Evolutionary conservation across 2,329 filamentous ascomycete genomes (phyloP).

Genomic region (Clonostachys solani): DNA sequence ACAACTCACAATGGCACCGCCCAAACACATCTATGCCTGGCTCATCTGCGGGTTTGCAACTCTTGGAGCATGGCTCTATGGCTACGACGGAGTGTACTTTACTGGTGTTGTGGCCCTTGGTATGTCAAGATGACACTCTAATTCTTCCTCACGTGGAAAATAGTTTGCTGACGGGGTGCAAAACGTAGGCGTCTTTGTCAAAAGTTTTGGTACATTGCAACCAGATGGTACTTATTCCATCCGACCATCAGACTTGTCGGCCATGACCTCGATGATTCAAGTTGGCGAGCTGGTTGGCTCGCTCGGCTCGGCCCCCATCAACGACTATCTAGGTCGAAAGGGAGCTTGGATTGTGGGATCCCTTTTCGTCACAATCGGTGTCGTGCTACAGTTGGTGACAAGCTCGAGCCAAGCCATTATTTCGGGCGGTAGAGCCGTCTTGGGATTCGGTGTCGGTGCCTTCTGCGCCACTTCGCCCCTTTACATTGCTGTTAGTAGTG

Average conservation of each 20-base stretch:
- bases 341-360: conserved; percentile 17
- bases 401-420: conserved; percentile 13
- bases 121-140: no score
- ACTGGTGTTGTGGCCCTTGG: conserved; percentile 24
- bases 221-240: conserved; percentile 19
- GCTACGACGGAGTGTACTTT: conserved; percentile 29
- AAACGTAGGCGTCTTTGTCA: conserved; percentile 23
- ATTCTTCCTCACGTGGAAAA: no score
- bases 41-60: conserved; percentile 26
- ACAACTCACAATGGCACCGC: no score
- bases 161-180: background rate
- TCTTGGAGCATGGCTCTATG: conserved; percentile 27
- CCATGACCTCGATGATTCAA: conserved; percentile 32
- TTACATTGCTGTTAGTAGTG: conserved; percentile 26
- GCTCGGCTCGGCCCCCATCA: conserved; percentile 24
- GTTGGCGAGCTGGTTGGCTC: conserved; percentile 30
- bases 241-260: conserved; percentile 8
- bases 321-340: conserved; percentile 25
- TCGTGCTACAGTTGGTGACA: conserved; percentile 13
- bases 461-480: conserved; percentile 29
- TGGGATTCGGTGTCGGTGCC: conserved; percentile 21
- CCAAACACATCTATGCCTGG: conserved; percentile 22
- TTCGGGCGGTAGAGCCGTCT: conserved; percentile 13
- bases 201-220: conserved; percentile 20
- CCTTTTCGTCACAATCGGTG: conserved; percentile 17